A percentile compares a stretch with the other conserved stretches of the same genome.
These are phyloP conservation scores for Mycena leptocephala DNA, from an alignment of 768 basidiomycete genomes.

Conservation along the genomic window DNA sequence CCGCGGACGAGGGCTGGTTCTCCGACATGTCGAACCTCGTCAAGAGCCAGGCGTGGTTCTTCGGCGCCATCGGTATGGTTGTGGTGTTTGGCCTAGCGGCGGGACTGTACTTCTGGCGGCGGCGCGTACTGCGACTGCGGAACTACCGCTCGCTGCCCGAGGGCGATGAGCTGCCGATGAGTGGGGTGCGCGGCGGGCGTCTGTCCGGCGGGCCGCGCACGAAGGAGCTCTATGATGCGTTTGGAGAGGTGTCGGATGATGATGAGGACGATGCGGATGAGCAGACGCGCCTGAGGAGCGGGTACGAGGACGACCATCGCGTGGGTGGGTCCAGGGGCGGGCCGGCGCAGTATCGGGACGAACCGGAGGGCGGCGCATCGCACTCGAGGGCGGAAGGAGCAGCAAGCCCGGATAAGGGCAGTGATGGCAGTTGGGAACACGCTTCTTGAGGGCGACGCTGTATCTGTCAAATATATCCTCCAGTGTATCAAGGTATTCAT, in stretches of 20 bases:
- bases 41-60: conserved; percentile 90
- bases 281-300: conserved; percentile 71
- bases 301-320: conserved; percentile 78
- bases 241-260: conserved; percentile 90
- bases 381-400: conserved; percentile 30
- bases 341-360: conserved; percentile 67
- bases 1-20: conserved; percentile 90
- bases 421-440: conserved; percentile 85
- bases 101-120: conserved; percentile 87
- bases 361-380: conserved; percentile 55
- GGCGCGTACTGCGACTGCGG: conserved; percentile 62
- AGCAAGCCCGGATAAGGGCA: conserved; percentile 64
- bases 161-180: conserved; percentile 87
- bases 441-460: conserved; percentile 53
- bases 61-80: conserved; percentile 87
- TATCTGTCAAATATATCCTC: not conserved
- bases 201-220: conserved; percentile 66
- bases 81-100: conserved; percentile 79
- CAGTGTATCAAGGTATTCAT: not conserved
- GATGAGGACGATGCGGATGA: conserved; percentile 87
- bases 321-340: conserved; percentile 48
- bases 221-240: conserved; percentile 96
- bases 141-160: conserved; percentile 75
- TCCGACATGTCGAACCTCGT: conserved; percentile 82
- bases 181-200: conserved; percentile 65